Evolutionary conservation across 2,329 filamentous ascomycete species (phyloP), one percentile per base, ranked within the genome.

Genomic region (Colletotrichum coccodes): DNA sequence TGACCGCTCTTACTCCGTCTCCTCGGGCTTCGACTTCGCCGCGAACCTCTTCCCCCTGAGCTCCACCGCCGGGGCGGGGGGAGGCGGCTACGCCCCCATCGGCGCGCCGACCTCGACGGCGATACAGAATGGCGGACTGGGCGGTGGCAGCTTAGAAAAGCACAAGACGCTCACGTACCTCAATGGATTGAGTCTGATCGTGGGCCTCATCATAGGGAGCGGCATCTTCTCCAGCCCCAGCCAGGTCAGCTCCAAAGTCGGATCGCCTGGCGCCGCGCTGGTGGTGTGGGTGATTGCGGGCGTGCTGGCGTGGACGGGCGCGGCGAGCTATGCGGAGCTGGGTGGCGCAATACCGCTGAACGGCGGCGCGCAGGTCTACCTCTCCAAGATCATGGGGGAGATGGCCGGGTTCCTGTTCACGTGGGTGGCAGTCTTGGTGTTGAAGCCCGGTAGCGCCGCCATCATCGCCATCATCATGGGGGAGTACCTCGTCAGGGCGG

Each of bases 391-490:
- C 68, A 97, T 98, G 79, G 95, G 95, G 61, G 96, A 99, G 81
- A 85, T 97, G 75, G 89, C 91, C 1, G 96, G 96, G 0, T 99
- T 99, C 77, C 84, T 98, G 38, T 99, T 98, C 80, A 97, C 95
- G 2, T 99, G 96, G 96, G 94, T 94, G 59, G 95, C 96, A 0
- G 94, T 98, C 18, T 88, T 96, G 69, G 96, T 99, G 14, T 84
- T 99, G 70, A 98, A 98, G 82, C 96, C 96, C 0, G 96, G 96
- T 3, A 93, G 93, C 44, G 91, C 94, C 11, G 96, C 96, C 70
- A 99, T 99, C 77, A 94, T 99, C 72, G 89, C 95, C 72, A 98
- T 99, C 73, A 98, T 99, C 76, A 98, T 98, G 85, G 96, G 96
- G 49, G 96, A 99, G 81, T 99, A 99, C 77, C 84, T 97, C n/a